Evolutionary conservation across 441 rosid genomes (phyloP).

Genomic region (Sinapis alba): DNA sequence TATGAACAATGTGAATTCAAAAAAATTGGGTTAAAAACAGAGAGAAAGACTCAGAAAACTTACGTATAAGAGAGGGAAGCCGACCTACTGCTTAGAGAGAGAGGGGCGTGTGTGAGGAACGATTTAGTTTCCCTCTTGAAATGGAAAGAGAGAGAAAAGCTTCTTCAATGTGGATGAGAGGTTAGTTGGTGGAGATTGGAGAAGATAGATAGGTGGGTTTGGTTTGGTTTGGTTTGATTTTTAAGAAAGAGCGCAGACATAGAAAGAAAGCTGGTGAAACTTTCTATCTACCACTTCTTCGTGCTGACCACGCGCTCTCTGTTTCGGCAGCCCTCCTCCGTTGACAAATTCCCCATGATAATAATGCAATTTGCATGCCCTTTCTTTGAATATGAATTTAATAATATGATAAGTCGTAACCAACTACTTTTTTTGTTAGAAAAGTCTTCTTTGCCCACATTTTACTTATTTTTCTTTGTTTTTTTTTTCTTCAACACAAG

Average conservation of each 20-base stretch:
- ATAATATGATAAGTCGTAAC: not conserved
- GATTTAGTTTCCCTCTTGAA: not conserved
- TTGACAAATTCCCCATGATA: slow-evolving; percentile 17
- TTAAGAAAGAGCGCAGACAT: not conserved
- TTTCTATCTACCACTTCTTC: slow-evolving; percentile 5
- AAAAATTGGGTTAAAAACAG: slow-evolving; percentile 1
- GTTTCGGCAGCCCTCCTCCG: not conserved
- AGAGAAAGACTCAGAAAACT: slow-evolving; percentile 1
- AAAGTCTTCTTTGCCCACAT: not conserved
- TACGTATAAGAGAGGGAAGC: slow-evolving; percentile 17
- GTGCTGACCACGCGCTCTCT: slow-evolving; percentile 38
- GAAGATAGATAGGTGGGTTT: slow-evolving; percentile 22
- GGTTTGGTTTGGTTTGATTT: not conserved
- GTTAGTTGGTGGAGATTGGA: slow-evolving; percentile 22
- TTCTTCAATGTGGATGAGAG: too few relatives aligned
- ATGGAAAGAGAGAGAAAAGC: not conserved
- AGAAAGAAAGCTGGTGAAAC: not conserved
- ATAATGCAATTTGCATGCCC: slow-evolving; percentile 27
- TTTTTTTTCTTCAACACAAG: not conserved
- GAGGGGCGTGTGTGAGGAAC: slow-evolving; percentile 38
- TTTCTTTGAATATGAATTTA: slow-evolving; percentile 24
- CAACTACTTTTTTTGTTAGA: slow-evolving; percentile 9
- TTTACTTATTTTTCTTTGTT: not conserved
- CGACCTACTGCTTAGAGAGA: not conserved
- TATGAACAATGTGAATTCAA: not conserved